Conservation (phyloP, 2,329 filamentous ascomycete species). For the Alternaria arborescens region DNA sequence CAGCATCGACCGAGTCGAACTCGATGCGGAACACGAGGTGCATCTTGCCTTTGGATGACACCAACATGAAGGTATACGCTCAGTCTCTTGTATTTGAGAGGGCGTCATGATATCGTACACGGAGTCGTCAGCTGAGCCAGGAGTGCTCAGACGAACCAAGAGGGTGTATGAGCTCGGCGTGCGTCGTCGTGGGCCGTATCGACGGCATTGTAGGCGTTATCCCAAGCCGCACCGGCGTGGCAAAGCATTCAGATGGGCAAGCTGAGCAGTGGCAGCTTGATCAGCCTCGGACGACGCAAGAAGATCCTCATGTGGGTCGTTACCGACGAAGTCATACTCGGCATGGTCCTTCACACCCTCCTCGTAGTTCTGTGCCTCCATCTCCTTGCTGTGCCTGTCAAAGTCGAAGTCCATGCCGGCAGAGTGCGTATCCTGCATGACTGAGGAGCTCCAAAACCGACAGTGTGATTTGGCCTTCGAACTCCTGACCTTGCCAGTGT, state of each 20-base stretch:
- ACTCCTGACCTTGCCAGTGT: conserved; percentile 31
- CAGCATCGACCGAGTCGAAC: conserved; percentile 39
- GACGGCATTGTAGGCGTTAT: too few relatives aligned
- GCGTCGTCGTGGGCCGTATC: too few relatives aligned
- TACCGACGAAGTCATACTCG: neutral
- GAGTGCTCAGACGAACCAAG: too few relatives aligned
- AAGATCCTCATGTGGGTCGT: neutral
- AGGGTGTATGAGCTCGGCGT: too few relatives aligned
- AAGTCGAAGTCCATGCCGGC: neutral
- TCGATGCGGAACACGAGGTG: neutral
- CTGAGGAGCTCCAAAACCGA: neutral
- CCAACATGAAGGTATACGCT: neutral
- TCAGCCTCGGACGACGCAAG: neutral
- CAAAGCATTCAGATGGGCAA: conserved; percentile 58
- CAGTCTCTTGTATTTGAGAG: neutral
- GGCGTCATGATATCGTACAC: too few relatives aligned
- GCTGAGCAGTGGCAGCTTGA: neutral
- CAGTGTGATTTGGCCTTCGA: conserved; percentile 45
- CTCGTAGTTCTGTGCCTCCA: neutral
- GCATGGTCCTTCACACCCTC: neutral
- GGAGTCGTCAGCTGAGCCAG: too few relatives aligned
- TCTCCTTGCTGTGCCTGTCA: neutral
- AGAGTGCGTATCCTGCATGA: too few relatives aligned
- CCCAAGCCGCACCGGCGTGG: too few relatives aligned
- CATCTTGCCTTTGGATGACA: neutral